Evolutionary conservation across 345 rosid species (phyloP).

Genomic region (Hibiscus syriacus): DNA sequence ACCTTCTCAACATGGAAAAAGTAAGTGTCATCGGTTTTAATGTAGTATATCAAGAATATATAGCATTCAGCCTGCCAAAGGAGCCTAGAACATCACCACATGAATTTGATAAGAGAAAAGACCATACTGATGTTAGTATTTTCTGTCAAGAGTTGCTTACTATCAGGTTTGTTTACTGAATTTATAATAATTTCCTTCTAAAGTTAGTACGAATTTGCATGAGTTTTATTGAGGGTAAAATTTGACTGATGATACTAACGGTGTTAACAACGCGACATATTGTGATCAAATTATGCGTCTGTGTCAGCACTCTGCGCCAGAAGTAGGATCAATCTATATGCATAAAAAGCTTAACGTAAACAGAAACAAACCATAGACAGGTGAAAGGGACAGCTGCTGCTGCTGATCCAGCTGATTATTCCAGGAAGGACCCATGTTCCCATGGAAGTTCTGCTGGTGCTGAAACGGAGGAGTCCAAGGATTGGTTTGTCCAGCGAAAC

Average conservation of each 20-base stretch:
- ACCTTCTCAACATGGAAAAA: conserved; percentile 42
- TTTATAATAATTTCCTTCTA: too few relatives aligned
- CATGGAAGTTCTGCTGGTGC: background rate
- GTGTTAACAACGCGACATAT: background rate
- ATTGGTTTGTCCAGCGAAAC: background rate
- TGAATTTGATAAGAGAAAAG: background rate
- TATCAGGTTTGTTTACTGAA: too few relatives aligned
- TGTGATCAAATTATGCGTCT: too few relatives aligned
- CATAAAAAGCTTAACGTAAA: conserved; percentile 1
- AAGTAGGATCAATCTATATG: background rate
- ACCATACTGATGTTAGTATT: background rate
- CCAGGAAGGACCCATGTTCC: conserved; percentile 45
- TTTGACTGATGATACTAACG: background rate
- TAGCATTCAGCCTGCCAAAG: background rate
- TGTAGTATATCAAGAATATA: background rate
- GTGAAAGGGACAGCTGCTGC: conserved; percentile 60
- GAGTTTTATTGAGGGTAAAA: too few relatives aligned
- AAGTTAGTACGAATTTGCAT: too few relatives aligned
- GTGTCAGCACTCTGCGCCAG: too few relatives aligned
- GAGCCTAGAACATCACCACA: background rate
- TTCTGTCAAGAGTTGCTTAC: too few relatives aligned
- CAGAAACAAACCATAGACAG: conserved; percentile 51
- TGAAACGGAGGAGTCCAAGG: background rate
- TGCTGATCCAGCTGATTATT: conserved; percentile 52
- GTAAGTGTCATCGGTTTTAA: conserved; percentile 5